phyloP scores from a whole-genome alignment of 352 stramenopile species.

The Discostella stelligera region DNA sequence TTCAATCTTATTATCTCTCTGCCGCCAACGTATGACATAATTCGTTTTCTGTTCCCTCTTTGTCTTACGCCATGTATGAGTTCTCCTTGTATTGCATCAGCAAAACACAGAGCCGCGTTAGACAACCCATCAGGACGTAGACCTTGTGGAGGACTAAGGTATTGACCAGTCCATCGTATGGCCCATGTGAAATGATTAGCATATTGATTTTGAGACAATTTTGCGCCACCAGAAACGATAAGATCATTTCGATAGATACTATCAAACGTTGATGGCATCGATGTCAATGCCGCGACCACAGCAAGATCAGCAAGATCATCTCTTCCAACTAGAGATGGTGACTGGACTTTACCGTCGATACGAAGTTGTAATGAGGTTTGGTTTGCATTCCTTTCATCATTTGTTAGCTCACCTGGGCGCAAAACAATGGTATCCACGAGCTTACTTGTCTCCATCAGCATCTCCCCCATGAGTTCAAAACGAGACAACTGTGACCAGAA shows the following conservation, averaged over 20 bases:
- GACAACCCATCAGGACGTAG: conserved; percentile 30
- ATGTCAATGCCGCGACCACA: conserved; percentile 48
- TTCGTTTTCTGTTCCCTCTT: conserved; percentile 19
- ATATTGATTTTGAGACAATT: conserved; percentile 13
- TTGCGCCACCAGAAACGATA: neutral
- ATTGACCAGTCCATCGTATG: conserved; percentile 42
- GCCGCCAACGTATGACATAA: conserved; percentile 35
- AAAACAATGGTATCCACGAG: conserved; percentile 71
- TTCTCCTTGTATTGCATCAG: conserved; percentile 38
- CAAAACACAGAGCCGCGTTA: conserved; percentile 35
- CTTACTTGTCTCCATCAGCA: conserved; percentile 51
- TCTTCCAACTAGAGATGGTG: conserved; percentile 50
- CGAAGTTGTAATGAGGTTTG: conserved; percentile 66
- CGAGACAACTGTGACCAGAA: conserved; percentile 58
- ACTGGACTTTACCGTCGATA: conserved; percentile 46
- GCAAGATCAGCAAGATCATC: conserved; percentile 71
- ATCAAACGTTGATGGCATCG: conserved; percentile 2
- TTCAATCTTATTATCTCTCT: conserved; percentile 25
- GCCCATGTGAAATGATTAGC: conserved; percentile 46
- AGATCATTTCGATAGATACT: neutral
- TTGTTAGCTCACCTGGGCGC: conserved; percentile 66
- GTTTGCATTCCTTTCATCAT: conserved; percentile 63
- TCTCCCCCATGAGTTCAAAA: conserved; percentile 70
- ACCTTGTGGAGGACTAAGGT: conserved; percentile 34
- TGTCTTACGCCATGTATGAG: conserved; percentile 3